Percentiles rank a stretch among this genome's conserved stretches.
Conservation (phyloP, 148 eudicot genomes). For the Rhododendron mucronatum region DNA sequence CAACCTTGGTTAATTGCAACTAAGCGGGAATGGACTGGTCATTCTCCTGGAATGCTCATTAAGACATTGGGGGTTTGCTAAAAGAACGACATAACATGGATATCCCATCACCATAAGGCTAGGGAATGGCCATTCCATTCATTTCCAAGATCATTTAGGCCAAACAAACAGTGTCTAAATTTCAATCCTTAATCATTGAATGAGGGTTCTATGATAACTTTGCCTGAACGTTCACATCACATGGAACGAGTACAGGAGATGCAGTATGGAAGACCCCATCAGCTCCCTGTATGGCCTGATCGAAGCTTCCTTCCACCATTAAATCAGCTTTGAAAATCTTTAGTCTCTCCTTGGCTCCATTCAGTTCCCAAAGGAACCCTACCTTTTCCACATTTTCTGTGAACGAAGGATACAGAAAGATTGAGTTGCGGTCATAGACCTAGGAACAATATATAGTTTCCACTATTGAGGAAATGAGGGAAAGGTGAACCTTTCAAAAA, state of each 20-base stretch:
- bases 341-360: slow-evolving; percentile 81
- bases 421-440: not conserved
- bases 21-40: not conserved
- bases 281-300: slow-evolving; percentile 64
- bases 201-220: slow-evolving; percentile 8
- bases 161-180: not conserved
- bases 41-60: not conserved
- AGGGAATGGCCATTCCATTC: not conserved
- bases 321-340: slow-evolving; percentile 77
- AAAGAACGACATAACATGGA: not conserved
- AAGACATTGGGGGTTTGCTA: not conserved
- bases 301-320: slow-evolving; percentile 80
- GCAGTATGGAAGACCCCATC: slow-evolving; percentile 95
- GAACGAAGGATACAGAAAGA: not conserved
- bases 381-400: slow-evolving; percentile 68
- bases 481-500: not conserved
- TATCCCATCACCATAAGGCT: not conserved
- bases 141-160: not conserved
- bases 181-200: not conserved
- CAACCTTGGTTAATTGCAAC: not conserved
- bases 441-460: not conserved
- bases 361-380: slow-evolving; percentile 59
- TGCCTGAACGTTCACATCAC: slow-evolving; percentile 68
- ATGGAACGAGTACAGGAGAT: slow-evolving; percentile 67
- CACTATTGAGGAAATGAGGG: not conserved